Base-by-base conservation (phyloP, 768 basidiomycete species). In the Tylopilus plumbeoviolaceoides region DNA sequence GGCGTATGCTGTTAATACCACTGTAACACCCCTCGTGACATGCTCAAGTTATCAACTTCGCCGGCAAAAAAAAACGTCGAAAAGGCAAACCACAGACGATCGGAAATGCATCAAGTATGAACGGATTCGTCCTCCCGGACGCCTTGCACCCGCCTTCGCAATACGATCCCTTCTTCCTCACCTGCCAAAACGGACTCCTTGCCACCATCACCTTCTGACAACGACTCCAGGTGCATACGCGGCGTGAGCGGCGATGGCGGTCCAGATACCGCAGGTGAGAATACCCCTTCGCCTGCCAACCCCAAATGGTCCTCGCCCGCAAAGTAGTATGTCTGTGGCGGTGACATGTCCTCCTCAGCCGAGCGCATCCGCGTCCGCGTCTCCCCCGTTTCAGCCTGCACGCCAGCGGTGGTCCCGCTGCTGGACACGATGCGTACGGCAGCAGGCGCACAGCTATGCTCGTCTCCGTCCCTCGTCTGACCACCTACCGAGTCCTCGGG, bases 281-380 rank as follows among this genome's bases (percentile, higher is more conserved):
- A 85, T 31, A 85, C 76, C 31, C 81, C 86, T 27, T 84, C 87
- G 12, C 87, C 88, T 1, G 86, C 79, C 41, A 89, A 72, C 64
- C 76, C 74, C 42, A 82, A 62, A 55, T 73, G 70, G 47, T 72
- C 75, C 42, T 75, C 81, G 18, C 76, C 76, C 25, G 77, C 76
- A 59, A 81, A 83, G 62, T 75, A 82, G 60, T 75, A 84, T 25
- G 73, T 67, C n/a, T 70, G 71, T 18, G 76, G 18, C 20, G 12
- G 15, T n/a, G 36, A 28, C 36, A 10, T 35, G 1, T 33, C 14
- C 45, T 17, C 35, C 3, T 36, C 35, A 5, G 31, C 31, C 31
- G 31, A 33, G 31, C 31, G 31, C 31, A 36, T 18, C 25, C 35
- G 35, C 35, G 10, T 18, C 25, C 18, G 23, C 7, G 36, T 44